Evolutionary conservation across 1,139 yeast genomes (phyloP), one percentile per base, ranked within the genome.

Genomic region (Hansenula anomala): DNA sequence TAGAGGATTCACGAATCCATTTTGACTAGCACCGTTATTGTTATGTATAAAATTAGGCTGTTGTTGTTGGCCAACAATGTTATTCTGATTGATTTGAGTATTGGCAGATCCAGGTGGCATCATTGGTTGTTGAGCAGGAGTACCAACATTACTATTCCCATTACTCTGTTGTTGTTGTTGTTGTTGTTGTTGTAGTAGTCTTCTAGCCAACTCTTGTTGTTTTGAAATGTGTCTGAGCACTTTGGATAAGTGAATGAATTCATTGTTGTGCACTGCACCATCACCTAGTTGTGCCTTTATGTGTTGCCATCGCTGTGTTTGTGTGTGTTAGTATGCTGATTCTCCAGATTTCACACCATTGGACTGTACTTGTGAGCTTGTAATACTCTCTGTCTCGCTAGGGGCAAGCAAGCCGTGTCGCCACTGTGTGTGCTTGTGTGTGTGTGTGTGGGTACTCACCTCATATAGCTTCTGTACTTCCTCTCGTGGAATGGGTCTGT

Each of bases 271-370:
- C 11, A 70, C 69, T 2, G 80, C 86, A 46, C 72, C 77, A 34
- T 78, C 83, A n/a, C 86, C 85, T 51, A 67, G 76, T 52, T 79
- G 82, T 40, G 69, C 68, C 42, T 77, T 70, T 48, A 80, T 63
- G 54, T 75, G 81, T 48, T 76, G 78, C 84, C 85, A 78, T 44
- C 84, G 73, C 58, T 67, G 34, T 30, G 26, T 6, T 17, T 22
- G 29, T 37, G 18, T 8, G 26, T 24, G 48, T 42, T 41, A 41
- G 26, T 27, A 27, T 20, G 22, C 22, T 20, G 22, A 20, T 20
- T 6, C 22, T 20, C 22, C 22, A 6, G 22, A 6, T 20, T 6
- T 6, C 9, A 20, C 22, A 20, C n/a, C n/a, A n/a, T n/a, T n/a
- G n/a, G n/a, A n/a, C n/a, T n/a, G n/a, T n/a, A n/a, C n/a, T n/a